Base-by-base conservation (phyloP, 2,329 filamentous ascomycete species). In the Tolypocladium nubicola region DNA sequence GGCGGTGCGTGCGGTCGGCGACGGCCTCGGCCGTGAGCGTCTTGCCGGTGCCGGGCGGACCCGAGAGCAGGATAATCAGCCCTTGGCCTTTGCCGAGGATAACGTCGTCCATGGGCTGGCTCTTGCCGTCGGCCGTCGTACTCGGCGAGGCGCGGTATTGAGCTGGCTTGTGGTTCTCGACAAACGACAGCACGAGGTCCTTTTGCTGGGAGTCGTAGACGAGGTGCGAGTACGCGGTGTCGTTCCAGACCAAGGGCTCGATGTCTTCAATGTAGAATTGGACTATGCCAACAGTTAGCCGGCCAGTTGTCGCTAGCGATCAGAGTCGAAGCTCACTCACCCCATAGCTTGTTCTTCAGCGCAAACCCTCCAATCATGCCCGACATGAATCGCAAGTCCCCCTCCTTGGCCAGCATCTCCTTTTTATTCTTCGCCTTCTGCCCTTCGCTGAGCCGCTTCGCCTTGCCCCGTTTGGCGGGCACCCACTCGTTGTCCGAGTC, bases 131-230 rank as follows among this genome's bases (percentile, higher is more conserved):
- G 30, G 56, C 45, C 13, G 39, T 21, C 4, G 35, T 40, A 57
- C 40, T 8, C 26, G n/a, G 16, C 49, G 45, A 10, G 21, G 39
- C 4, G 23, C 3, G 23, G 14, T 9, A 7, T 67, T 62, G 57
- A 49, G 21, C 49, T 54, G 56, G 47, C 39, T 61, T 60, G 61
- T 79, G 76, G 60, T 72, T 76, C 58, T 78, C 73, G 4, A 79
- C 76, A 62, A 78, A 78, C 2, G 76, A 76, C 19, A 77, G 64
- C 1, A 79, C 70, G 9, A 79, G 61, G 38, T 77, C 74, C 62
- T 79, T 79, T 40, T 77, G 74, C 58, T 76, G 69, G 37, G 76
- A 71, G 47, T 75, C 71, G 61, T 77, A 77, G 4, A 79, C 76
- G 6, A 79, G 68, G 49, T 78, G 73, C 3, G 72, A 71, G 60